Conservation (phyloP, 176 grass and related monocot genomes). For the Carex scoparia region DNA sequence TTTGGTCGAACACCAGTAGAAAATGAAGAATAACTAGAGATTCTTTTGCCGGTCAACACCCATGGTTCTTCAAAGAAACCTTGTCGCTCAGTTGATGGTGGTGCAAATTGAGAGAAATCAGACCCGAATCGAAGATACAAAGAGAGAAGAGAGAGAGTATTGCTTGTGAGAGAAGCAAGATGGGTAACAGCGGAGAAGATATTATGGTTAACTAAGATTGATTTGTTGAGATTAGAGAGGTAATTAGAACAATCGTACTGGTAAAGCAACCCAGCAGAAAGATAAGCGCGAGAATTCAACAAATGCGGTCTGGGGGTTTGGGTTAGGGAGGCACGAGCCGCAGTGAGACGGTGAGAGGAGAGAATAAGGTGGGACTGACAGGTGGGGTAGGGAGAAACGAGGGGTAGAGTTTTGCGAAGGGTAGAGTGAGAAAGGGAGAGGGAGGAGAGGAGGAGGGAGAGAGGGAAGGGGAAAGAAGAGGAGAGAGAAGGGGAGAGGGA, state of each 20-base stretch:
- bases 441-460: conserved; percentile 25
- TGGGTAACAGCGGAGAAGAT: conserved; percentile 3
- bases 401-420: not conserved
- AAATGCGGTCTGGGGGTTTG: not conserved
- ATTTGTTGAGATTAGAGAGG: conserved; percentile 34
- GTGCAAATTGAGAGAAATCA: not conserved
- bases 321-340: conserved; percentile 18
- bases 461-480: conserved; percentile 40
- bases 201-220: not conserved
- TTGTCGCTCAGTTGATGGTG: conserved; percentile 13
- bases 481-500: conserved; percentile 38
- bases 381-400: conserved; percentile 7
- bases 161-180: conserved; percentile 1
- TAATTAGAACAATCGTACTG: conserved; percentile 67
- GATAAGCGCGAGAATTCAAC: conserved; percentile 12
- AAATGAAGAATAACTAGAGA: conserved; percentile 9
- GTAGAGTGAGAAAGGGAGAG: conserved; percentile 34
- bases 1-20: conserved; percentile 28
- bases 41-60: not conserved
- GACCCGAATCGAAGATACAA: not conserved
- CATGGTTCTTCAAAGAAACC: conserved; percentile 24
- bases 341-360: conserved; percentile 42
- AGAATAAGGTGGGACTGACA: conserved; percentile 26
- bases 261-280: conserved; percentile 42
- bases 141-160: conserved; percentile 26